phyloP scores from a whole-genome alignment of 148 eudicot genomes.

The Rhododendron ovatum region DNA sequence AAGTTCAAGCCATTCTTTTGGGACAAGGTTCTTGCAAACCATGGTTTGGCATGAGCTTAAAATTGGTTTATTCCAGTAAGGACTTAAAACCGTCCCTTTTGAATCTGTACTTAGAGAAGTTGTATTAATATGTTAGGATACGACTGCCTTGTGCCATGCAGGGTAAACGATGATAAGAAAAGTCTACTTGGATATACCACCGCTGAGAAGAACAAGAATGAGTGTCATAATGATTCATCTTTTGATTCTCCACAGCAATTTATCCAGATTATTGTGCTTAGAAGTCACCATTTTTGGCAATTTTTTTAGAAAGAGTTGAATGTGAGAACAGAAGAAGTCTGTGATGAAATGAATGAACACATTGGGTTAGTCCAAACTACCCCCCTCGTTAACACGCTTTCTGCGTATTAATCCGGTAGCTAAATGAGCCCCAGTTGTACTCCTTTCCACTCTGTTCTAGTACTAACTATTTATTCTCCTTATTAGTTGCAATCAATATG shows the following conservation, averaged over 20 bases:
- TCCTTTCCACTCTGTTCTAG: no score
- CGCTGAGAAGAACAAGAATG: slow-evolving; percentile 37
- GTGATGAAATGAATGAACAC: slow-evolving; percentile 26
- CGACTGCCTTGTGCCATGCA: slow-evolving; percentile 20
- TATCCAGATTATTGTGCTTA: slow-evolving; percentile 50
- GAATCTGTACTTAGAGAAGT: background rate
- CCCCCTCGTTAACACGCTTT: no score
- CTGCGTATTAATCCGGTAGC: no score
- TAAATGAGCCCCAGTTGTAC: no score
- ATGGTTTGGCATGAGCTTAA: slow-evolving; percentile 65
- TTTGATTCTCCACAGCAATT: slow-evolving; percentile 29
- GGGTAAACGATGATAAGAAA: slow-evolving; percentile 90
- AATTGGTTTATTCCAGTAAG: slow-evolving; percentile 56
- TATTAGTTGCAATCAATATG: no score
- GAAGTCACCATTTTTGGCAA: slow-evolving; percentile 59
- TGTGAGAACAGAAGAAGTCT: slow-evolving; percentile 56
- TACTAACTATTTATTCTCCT: no score
- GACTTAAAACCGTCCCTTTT: background rate
- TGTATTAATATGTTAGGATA: background rate
- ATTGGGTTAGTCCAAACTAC: no score
- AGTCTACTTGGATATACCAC: slow-evolving; percentile 55
- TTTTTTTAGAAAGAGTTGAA: slow-evolving; percentile 51
- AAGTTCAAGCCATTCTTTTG: no score
- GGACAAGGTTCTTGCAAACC: background rate
- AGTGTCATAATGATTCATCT: slow-evolving; percentile 36